Evolutionary conservation across 2,329 filamentous ascomycete species (phyloP), one percentile per base, ranked within the genome.

Genomic region (Calonectria hongkongensis): DNA sequence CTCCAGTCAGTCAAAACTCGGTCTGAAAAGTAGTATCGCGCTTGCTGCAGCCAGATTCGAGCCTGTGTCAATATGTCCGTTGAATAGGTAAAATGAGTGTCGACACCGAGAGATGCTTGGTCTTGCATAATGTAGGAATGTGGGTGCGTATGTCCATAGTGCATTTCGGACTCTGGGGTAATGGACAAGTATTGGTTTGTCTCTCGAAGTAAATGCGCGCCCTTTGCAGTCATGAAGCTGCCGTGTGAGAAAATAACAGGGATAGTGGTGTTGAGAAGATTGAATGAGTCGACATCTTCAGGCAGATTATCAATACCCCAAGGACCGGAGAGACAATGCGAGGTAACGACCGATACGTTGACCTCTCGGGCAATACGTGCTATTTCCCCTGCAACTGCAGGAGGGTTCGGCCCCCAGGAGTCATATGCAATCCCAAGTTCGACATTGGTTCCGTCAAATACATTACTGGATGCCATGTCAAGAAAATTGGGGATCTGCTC

Each of bases 161-260:
- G 88, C 84, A 90, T 87, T 76, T 92, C 90, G 0, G 88, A 89
- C 76, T 92, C 90, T 2, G 89, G 88, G 0, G 90, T 91, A 69
- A 89, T 89, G 65, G 88, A 89, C 50, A 92, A 81, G 80, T 88
- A 88, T 62, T 90, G 86, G 79, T 91, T 88, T 3, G 85, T 85
- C 0, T 81, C 72, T 15, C 87, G 87, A 0, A 91, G 84, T 0
- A 89, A 82, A 1, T 80, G 66, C 0, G 82, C 82, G 18, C 87
- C 85, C 0, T 74, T 69, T 0, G 83, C 78, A 0, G 85, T 86
- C 21, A 90, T 78, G 79, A 84, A 88, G 16, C 82, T 84, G 0
- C 83, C 88, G 75, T 91, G 90, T 0, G 88, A 88, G 79, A 91
- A 87, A 66, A 91, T 83, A 4, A 90, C 80, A 0, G 89, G 87